Percentiles rank a stretch among this genome's conserved stretches.
Conservation (phyloP, 345 rosid species). For the Populus nigra region DNA sequence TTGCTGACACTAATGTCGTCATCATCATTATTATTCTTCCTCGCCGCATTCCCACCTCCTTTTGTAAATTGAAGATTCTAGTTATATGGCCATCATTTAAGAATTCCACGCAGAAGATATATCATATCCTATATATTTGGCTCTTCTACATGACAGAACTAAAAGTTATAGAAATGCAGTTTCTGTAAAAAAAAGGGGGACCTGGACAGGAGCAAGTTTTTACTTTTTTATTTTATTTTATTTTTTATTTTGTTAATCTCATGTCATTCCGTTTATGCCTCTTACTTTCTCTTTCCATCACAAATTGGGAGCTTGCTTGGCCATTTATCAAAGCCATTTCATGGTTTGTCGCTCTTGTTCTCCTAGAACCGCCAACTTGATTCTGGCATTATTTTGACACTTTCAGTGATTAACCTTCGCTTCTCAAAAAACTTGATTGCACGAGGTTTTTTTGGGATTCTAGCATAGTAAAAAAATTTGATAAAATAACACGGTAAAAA, state of each 20-base stretch:
- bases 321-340: not conserved
- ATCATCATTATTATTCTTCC: not conserved
- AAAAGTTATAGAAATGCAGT: not conserved
- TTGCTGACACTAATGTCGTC: not conserved
- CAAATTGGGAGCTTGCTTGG: not conserved
- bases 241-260: not conserved
- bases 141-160: not conserved
- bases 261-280: not conserved
- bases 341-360: not conserved
- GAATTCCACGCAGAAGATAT: not conserved
- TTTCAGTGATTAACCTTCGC: slow-evolving; percentile 2
- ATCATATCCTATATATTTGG: not conserved
- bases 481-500: too few species aligned
- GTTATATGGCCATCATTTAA: not conserved
- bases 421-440: slow-evolving; percentile 1
- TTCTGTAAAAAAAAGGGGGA: not conserved
- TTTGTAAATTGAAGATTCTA: not conserved
- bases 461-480: too few species aligned
- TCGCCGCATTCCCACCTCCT: not conserved
- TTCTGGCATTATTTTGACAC: slow-evolving; percentile 22
- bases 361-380: slow-evolving; percentile 10
- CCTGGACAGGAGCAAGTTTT: not conserved
- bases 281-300: not conserved
- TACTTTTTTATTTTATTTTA: too few species aligned
- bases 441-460: not conserved